Conservation (phyloP, 306 rosid species). For the Vigna reflexopilosa region DNA sequence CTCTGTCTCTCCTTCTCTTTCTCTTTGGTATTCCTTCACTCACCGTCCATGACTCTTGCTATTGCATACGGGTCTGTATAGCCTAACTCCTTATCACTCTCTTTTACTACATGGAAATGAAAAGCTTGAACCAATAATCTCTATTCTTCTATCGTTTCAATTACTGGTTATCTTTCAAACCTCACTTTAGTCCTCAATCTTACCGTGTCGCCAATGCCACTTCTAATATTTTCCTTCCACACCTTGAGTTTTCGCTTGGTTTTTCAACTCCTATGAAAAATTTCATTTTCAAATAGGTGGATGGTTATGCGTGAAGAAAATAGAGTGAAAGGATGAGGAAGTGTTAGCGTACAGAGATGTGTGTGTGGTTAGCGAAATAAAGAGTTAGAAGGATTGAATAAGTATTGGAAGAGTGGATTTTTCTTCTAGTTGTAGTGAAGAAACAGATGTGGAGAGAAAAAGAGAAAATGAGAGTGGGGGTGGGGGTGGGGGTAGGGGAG, state of each 20-base stretch:
- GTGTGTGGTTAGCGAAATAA: no score
- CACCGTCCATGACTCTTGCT: conserved; percentile 13
- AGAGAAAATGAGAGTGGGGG: no score
- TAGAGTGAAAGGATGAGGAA: no score
- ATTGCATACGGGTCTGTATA: neutral
- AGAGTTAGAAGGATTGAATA: no score
- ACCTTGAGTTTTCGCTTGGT: neutral
- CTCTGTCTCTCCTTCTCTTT: no score
- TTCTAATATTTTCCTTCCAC: neutral
- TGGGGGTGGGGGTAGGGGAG: no score
- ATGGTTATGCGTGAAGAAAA: neutral
- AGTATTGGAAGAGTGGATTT: no score
- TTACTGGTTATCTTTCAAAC: neutral
- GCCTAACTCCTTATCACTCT: neutral
- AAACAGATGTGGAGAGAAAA: no score
- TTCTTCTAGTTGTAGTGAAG: no score
- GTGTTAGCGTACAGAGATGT: no score
- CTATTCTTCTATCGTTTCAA: neutral
- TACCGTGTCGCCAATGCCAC: neutral
- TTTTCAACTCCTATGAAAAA: neutral
- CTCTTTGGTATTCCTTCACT: neutral
- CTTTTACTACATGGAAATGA: neutral
- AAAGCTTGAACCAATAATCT: neutral
- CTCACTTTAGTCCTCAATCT: neutral
- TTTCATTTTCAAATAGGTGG: neutral